Evolutionary conservation across 805 yeast genomes (phyloP), one percentile per base, ranked within the genome.

Genomic region (Candida maesae): DNA sequence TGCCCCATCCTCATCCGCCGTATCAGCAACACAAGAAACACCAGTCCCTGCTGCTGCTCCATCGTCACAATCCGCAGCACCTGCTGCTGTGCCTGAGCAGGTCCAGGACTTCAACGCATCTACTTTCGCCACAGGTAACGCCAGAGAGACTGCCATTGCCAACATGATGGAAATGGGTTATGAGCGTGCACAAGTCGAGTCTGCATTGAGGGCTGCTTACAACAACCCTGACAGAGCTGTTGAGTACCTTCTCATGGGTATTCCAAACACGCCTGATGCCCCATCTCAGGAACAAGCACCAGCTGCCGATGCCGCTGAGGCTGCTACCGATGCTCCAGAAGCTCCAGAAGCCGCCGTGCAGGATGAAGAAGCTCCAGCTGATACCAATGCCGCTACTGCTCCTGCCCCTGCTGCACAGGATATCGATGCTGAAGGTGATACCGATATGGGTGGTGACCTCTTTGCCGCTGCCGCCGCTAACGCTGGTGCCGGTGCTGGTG

Each of bases 171-270:
- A 87, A 52, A 89, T 93, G 97, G 99, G 99, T 8, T 93, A 89
- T 59, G 87, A 84, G 38, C 79, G 95, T 53, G 74, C 78, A 14
- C 86, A 87, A 59, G 96, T 88, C 19, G 95, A 87, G 65, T 76
- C 79, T 34, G 99, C 99, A 0, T 68, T 93, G 60, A 79, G 95
- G 53, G 95, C 96, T 13, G 98, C 99, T 1, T 93, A 80, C 68
- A 91, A 91, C 67, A 90, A 93, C 65, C 98, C 99, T 16, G 98
- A 91, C 61, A 80, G 99, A 56, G 99, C 99, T 0, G 98, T 93
- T 12, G 99, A 93, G 61, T 90, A 91, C 61, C 71, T 93, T 37
- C 68, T 93, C 50, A 87, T 90, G 35, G 98, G 97, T 3, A 77
- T 91, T 33, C 96, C 96, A 17, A 91, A 82, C 55, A 61, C 74